Base-by-base conservation (phyloP, 345 rosid species). In the Theobroma cacao region DNA sequence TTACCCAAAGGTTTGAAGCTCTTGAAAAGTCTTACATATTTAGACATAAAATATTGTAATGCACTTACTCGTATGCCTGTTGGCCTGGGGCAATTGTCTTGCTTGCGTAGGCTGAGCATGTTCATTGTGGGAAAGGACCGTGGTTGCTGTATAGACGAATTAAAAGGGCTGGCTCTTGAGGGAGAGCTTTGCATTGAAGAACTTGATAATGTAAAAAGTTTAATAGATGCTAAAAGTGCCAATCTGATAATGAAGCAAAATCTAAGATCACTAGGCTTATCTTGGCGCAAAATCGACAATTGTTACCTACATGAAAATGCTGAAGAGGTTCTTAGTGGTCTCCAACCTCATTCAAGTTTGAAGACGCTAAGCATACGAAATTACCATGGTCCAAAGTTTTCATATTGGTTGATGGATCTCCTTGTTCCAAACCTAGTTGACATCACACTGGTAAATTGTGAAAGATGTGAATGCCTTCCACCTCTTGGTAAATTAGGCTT, bases 321-420 rank as follows among this genome's bases (percentile, higher is more conserved):
- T 38, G 81, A 79, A 26, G 34, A 73, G 22, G 30, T 63, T 4
- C 73, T 79, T 0, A 45, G 3, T 17, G 73, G 55, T 45, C 81
- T 73, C 11, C 72, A 63, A 30, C 81, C 81, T 48, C 73, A 20
- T 58, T 50, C 45, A 63, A 73, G 17, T 13, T 52, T 72, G 75
- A 72, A 31, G 26, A 31, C 52, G 61, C n/a, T 72, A 5, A 0
- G 18, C 18, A 72, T 73, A 73, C 5, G 0, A 18, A 5, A 2
- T 20, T 72, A 50, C 58, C 60, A 52, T 8, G 75, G 75, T n/a
- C 6, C 1, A 13, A 74, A 50, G 33, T 74, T 67, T 36, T 36
- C 76, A 2, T 4, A n/a, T 24, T 74, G 76, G 76, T 12, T 56
- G 17, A 56, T 55, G 52, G 65, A 56, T 53, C 61, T 58, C 1